phyloP scores from a whole-genome alignment of 2,329 filamentous ascomycete species.

The Coniochaeta sp. region DNA sequence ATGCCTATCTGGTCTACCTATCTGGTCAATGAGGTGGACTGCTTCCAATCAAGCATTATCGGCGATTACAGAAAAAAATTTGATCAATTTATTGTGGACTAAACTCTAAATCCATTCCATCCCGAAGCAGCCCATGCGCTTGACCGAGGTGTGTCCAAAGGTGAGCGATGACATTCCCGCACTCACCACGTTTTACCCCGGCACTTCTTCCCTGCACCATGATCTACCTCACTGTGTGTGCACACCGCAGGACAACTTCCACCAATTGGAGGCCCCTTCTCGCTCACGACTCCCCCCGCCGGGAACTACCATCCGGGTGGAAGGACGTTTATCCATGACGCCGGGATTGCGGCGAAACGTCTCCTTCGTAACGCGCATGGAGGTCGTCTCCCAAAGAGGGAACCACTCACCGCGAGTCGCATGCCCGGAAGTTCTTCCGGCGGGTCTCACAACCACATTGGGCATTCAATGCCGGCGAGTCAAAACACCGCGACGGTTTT shows the following conservation, averaged over 20 bases:
- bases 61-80: no score
- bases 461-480: background rate
- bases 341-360: background rate
- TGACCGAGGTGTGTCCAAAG: background rate
- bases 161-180: background rate
- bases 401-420: background rate
- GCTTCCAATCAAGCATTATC: no score
- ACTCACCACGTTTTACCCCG: background rate
- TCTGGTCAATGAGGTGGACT: no score
- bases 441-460: background rate
- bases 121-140: no score
- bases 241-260: background rate
- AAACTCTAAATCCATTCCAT: background rate
- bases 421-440: background rate
- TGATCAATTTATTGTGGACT: background rate
- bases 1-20: no score
- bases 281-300: background rate
- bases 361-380: background rate
- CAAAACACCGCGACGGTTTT: background rate
- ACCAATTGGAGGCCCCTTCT: background rate
- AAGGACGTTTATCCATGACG: background rate
- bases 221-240: no score
- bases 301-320: no score
- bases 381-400: background rate
- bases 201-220: background rate